Evolutionary conservation across 2,329 filamentous ascomycete genomes (phyloP), one percentile per base, ranked within the genome.

Genomic region (Thyridium curvatum): DNA sequence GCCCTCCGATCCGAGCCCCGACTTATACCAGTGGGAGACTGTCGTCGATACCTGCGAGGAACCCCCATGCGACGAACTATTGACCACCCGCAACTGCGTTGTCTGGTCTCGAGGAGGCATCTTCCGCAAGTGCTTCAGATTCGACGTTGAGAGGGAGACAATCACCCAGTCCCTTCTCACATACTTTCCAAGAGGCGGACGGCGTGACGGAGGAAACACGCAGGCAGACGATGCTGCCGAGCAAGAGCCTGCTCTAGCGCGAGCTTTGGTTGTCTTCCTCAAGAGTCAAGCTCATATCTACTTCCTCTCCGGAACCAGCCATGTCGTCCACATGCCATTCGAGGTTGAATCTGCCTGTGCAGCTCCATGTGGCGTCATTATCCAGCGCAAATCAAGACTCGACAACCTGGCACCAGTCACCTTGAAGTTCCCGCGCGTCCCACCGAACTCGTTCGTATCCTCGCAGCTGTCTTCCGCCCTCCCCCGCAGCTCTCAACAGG

Each of bases 201-300:
- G 21, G 21, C 21, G 10, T 69, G 17, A 71, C 71, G 32, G 59
- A 72, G 42, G 62, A 59, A 51, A 41, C 51, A 46, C 32, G 21
- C 21, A 26, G 21, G 21, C 6, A 10, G 21, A 26, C 10, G 21
- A 26, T 6, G 21, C 6, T 26, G 10, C 43, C 53, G 35, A 50
- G 39, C 13, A 40, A 12, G 41, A 32, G 12, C 7, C 44, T 8
- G 39, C 46, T 10, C 59, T 77, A 17, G 74, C 76, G 32, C 74
- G 82, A 53, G 89, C 91, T 4, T 66, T 98, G 44, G 87, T 97
- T 8, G 85, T 98, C 36, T 85, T 97, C 49, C 77, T 98, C 48
- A 90, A 86, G 62, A 90, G 87, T 1, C 91, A 97, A 56, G 89
- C 87, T 16, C 91, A 97, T 56, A 79, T 98, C 47, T 94, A 90